Evolutionary conservation across 352 stramenopile species (phyloP), one percentile per base, ranked within the genome.

Genomic region (Phytophthora brassicae): DNA sequence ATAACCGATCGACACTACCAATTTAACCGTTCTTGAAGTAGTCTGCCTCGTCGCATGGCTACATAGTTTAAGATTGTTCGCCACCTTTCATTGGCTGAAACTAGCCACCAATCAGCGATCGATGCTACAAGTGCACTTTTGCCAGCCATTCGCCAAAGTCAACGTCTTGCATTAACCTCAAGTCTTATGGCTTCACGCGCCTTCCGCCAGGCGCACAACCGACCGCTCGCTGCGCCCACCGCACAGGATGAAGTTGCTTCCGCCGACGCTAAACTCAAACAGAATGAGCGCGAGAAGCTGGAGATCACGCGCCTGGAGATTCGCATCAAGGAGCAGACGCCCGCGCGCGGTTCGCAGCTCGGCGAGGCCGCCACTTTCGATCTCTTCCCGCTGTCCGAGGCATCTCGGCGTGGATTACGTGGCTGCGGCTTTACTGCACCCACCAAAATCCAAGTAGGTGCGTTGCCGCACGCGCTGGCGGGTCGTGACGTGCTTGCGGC

Each of bases 401-500:
- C 86, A 35, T 90, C 88, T 8, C 80, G 81, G 44, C 84, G 81
- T 38, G 82, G 84, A 0, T 73, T 91, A 23, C 72, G 86, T 36
- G 72, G 67, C 65, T 96, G 83, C 59, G 86, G 77, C 56, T 97
- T 97, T 62, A 72, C 74, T 35, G 88, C 88, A 41, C 87, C 92
- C 2, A 98, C 92, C 24, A 85, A 86, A 12, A 97, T 98, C 50
- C 92, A 98, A 75, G 83, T 87, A 26, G 86, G 84, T 20, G 69
- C 92, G 33, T 69, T 98, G 48, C 90, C 89, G 38, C 90, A 97
- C 41, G 88, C 90, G 5, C 70, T 98, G 19, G 84, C 85, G 2
- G 92, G 87, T 0, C 87, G 90, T 22, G 94, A 98, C 60, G 91
- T 98, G 49, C 77, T 98, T 4, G 93, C 85, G 4, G 91, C 90